Base-by-base conservation (phyloP, 2,329 filamentous ascomycete genomes). In the Davidsoniella australis region DNA sequence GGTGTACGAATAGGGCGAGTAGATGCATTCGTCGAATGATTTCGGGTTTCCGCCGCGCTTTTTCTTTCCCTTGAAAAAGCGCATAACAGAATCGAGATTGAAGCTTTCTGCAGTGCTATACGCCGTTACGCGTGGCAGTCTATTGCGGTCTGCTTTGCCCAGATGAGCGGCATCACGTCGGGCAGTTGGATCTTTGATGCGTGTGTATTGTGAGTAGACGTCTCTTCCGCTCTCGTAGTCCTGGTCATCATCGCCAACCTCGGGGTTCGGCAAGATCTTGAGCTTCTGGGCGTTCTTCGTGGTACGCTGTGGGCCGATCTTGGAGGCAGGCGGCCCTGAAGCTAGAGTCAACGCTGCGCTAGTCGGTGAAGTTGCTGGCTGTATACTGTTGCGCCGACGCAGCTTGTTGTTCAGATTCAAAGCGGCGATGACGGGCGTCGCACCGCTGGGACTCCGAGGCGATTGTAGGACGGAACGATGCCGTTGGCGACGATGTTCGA, bases 271-370 rank as follows among this genome's bases (percentile, higher is more conserved):
- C 14, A 98, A 69, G n/a, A 98, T 74, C 67, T 98, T 98, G 54
- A 98, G 73, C 68, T 98, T 98, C 68, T 96, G 87, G 1, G 86
- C 86, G 55, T 85, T 95, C 64, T 94, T 93, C 20, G 88, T 94
- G 50, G 87, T 96, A 63, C 91, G 72, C 63, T 98, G 91, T 0
- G 91, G 89, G 2, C 91, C 91, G 52, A 95, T 86, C 66, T 96
- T 95, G 47, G 74, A 65, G 2, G 61, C 53, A 5, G 53, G 55
- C 59, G 63, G 24, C 20, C 24, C 41, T 29, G 46, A 20, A 64
- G 59, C 6, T 65, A 60, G 36, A 65, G 58, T 23, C 60, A 57
- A 37, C 63, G 56, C 49, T 64, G 61, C 37, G 63, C 60, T 1
- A 66, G 62, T 17, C 62, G 64, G 16, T 85, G 81, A 58, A 86